Base-by-base conservation (phyloP, 2,329 filamentous ascomycete species). In the Aspergillus vadensis region DNA sequence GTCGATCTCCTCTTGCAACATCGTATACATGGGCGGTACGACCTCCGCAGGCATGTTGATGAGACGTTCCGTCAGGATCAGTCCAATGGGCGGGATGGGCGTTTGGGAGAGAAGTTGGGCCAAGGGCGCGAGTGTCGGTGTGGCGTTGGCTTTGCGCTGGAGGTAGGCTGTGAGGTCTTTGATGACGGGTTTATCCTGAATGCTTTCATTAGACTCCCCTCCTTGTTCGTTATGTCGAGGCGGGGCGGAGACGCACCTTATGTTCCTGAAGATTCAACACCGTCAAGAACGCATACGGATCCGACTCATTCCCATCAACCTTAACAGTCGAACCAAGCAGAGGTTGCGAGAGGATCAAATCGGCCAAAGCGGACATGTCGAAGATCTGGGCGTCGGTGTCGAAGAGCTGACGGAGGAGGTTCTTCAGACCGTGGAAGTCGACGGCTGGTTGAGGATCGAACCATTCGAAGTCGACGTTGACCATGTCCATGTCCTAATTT, bases 391-490 rank as follows among this genome's bases (percentile, higher is more conserved):
- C 85, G 79, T 99, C 95, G 57, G 91, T 86, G 76, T 98, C 95
- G 76, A 99, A 88, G 44, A 99, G 86, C 77, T 99, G 95, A 62
- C 94, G 90, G 61, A 97, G 79, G 7, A 99, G 86, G 9, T 87
- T 89, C 77, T 97, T 97, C 69, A 96, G 86, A 60, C 95, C 95
- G 78, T 98, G 94, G 77, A 98, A 98, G 77, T 99, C 95, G 69
- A 96, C 85, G 7, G 90, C 87, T 2, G 91, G 84, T 69, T 95
- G 89, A 64, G 94, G 96, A 79, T 97, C 96, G 81, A 98, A 99
- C 91, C 92, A 98, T 81, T 99, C 95, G 72, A 99, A 99, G 67
- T 98, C 94, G 60, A 98, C 92, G 73, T 98, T 89, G 66, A 99
- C 87, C 76, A 94, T 90, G 74, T 97, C 91, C 72, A 92, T 90